Evolutionary conservation across 2,329 filamentous ascomycete species (phyloP).

Genomic region (Penicillium expansum): DNA sequence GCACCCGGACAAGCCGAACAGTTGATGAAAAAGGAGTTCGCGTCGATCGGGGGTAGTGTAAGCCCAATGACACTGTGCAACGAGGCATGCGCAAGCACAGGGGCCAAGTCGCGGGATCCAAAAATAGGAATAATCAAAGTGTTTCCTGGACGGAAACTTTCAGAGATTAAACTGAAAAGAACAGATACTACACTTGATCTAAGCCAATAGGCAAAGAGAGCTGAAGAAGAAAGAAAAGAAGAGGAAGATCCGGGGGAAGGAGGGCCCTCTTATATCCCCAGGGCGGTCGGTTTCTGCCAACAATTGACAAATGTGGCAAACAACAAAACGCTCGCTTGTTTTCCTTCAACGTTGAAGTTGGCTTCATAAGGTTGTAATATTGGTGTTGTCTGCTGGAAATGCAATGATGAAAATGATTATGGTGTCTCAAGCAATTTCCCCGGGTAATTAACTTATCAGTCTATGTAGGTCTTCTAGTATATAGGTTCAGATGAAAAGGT

Average conservation of each 20-base stretch:
- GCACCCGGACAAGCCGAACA: background rate
- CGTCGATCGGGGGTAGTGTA: background rate
- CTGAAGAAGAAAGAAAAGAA: background rate
- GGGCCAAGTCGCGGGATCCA: background rate
- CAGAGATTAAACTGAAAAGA: slow-evolving; percentile 1
- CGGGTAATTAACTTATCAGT: too few species aligned
- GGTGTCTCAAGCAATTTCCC: too few species aligned
- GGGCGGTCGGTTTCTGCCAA: background rate
- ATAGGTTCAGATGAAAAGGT: background rate
- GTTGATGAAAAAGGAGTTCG: background rate
- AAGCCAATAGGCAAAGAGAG: slow-evolving; percentile 3
- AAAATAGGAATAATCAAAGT: background rate
- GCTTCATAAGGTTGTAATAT: too few species aligned
- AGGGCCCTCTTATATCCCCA: background rate
- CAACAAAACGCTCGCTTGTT: background rate
- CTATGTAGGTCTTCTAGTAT: background rate
- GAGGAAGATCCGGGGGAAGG: background rate
- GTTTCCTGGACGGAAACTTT: background rate
- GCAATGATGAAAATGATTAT: background rate
- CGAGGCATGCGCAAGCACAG: background rate
- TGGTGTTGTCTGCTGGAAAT: background rate
- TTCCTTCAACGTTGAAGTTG: background rate
- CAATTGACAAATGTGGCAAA: background rate
- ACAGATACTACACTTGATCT: slow-evolving; percentile 3
- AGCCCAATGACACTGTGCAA: background rate